Evolutionary conservation across 1,284 basidiomycete species (phyloP).

Genomic region (Wallemia mellicola): DNA sequence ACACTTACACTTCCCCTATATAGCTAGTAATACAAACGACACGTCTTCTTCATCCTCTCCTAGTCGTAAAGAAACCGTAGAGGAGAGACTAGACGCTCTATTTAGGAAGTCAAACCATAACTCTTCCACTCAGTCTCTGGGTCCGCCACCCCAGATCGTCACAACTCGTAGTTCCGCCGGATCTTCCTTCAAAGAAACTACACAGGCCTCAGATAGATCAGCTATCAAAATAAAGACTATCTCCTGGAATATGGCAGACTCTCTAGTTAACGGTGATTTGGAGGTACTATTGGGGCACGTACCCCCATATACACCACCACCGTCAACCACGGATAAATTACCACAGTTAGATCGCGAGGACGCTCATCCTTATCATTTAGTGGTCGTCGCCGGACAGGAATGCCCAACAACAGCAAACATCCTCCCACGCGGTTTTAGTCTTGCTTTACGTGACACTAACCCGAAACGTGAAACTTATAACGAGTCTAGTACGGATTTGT

Average conservation of each 20-base stretch:
- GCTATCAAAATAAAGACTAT: conserved; percentile 20
- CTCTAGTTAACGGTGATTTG: conserved; percentile 33
- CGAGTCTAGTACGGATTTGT: background rate
- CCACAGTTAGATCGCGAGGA: conserved; percentile 24
- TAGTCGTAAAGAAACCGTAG: background rate
- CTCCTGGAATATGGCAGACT: conserved; percentile 23
- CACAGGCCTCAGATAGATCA: conserved; percentile 5
- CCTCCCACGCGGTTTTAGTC: background rate
- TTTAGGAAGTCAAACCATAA: background rate
- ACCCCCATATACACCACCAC: conserved; percentile 20
- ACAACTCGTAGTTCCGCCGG: background rate
- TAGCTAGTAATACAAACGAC: background rate
- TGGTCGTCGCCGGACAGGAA: conserved; percentile 46
- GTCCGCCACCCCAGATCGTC: background rate
- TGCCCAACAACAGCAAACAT: background rate
- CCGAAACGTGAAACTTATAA: background rate
- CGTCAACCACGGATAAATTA: conserved; percentile 14
- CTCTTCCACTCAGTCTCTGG: background rate
- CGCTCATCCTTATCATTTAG: conserved; percentile 43
- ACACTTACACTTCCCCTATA: background rate
- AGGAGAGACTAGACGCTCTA: background rate
- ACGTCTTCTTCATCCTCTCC: background rate
- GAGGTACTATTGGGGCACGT: conserved; percentile 39
- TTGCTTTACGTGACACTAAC: background rate
- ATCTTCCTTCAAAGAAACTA: background rate